phyloP scores from a whole-genome alignment of 2,329 filamentous ascomycete genomes.

The Xylaria sp. region DNA sequence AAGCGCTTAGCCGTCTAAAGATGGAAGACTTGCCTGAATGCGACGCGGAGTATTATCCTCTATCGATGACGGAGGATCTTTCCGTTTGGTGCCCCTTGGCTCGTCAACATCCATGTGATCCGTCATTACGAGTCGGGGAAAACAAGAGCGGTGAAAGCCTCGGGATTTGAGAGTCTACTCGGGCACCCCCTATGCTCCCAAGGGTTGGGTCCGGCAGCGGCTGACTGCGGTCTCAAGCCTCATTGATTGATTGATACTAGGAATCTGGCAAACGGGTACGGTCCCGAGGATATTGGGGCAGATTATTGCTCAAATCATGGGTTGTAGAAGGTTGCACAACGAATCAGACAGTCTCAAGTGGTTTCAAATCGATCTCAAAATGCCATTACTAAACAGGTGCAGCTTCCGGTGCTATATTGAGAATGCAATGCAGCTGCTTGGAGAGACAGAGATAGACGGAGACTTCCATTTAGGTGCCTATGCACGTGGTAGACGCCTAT shows the following conservation, averaged over 20 bases:
- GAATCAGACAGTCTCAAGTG: background rate
- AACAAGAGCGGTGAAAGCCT: constrained; percentile 2
- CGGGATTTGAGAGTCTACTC: background rate
- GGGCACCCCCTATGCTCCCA: constrained; percentile 8
- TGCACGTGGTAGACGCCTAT: background rate
- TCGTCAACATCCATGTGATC: constrained; percentile 60
- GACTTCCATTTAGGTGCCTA: background rate
- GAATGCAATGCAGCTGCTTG: constrained; percentile 4
- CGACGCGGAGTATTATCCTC: constrained; percentile 53
- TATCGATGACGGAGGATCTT: constrained; percentile 54
- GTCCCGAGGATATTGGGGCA: constrained; percentile 6
- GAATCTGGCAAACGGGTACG: constrained; percentile 4
- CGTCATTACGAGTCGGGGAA: constrained; percentile 40
- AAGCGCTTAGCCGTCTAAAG: background rate
- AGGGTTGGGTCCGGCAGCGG: background rate
- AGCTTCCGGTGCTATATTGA: background rate
- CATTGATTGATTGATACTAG: background rate
- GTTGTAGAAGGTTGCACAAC: background rate
- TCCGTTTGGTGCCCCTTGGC: constrained; percentile 61
- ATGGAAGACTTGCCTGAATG: constrained; percentile 58
- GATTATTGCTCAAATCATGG: constrained; percentile 10
- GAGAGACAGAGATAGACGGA: background rate
- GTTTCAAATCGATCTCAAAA: background rate
- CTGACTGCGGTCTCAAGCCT: constrained; percentile 18
- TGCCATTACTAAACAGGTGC: background rate